These are phyloP conservation scores for Eimeria falciformis DNA, from an alignment of 169 alveolate species.

Conservation along the genomic window DNA sequence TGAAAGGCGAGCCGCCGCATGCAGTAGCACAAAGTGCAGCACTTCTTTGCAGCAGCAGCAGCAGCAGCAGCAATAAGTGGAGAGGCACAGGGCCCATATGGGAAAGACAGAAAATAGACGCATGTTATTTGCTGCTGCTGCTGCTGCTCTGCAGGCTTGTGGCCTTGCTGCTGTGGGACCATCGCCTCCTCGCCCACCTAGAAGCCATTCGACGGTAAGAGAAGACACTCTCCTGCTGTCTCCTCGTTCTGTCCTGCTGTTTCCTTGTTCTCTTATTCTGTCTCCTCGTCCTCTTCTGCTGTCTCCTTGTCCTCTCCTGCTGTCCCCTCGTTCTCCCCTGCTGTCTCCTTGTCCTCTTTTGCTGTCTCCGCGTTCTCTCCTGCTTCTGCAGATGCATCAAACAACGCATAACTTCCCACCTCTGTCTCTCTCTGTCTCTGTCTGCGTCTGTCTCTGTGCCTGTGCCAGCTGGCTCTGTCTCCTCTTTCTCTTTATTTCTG, in stretches of 20 bases:
- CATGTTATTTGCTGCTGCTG: neutral
- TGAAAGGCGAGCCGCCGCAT: slow-evolving; percentile 13
- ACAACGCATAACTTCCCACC: too few species aligned
- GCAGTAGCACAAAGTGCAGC: too few species aligned
- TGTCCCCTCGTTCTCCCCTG: neutral
- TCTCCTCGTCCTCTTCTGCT: neutral
- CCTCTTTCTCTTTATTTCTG: neutral
- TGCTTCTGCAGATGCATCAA: neutral
- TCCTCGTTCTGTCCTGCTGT: neutral
- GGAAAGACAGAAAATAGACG: neutral
- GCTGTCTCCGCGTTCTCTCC: neutral
- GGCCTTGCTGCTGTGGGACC: slow-evolving; percentile 40
- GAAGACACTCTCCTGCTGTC: neutral
- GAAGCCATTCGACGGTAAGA: slow-evolving; percentile 21
- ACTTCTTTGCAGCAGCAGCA: slow-evolving; percentile 8
- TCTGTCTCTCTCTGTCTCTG: neutral
- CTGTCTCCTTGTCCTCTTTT: neutral
- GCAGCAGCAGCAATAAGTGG: neutral
- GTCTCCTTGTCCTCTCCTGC: neutral
- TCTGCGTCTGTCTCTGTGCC: neutral
- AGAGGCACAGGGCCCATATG: neutral
- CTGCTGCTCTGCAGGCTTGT: neutral
- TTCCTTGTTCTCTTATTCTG: neutral
- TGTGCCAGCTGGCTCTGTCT: neutral
- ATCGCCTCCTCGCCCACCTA: neutral